Percentiles rank a stretch among this genome's conserved stretches.
phyloP scores from a whole-genome alignment of 768 basidiomycete genomes.

The Lyophyllum shimeji region DNA sequence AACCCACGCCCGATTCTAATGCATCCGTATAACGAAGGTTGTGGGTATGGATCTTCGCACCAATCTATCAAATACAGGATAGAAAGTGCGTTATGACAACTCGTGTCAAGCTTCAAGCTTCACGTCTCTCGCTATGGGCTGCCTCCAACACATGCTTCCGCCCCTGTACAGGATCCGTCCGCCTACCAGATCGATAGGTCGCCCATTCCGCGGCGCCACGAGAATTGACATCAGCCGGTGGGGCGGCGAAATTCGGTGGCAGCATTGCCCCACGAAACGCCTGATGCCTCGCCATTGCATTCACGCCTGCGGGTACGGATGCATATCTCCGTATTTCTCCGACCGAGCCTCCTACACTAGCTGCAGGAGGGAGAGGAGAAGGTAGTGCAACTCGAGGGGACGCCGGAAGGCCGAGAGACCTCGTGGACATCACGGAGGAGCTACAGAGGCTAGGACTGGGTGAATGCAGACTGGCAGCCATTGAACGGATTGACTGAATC shows the following conservation, averaged over 20 bases:
- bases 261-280: not conserved
- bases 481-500: constrained; percentile 14
- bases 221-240: not conserved
- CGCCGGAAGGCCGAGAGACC: constrained; percentile 20
- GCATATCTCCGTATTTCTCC: not conserved
- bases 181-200: not conserved
- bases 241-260: too few relatives aligned
- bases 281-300: not conserved
- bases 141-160: not conserved
- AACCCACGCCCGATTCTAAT: too few relatives aligned
- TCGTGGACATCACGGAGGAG: constrained; percentile 20
- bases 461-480: constrained; percentile 13
- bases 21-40: too few relatives aligned
- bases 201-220: not conserved
- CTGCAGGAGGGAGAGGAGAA: not conserved
- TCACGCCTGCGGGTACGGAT: not conserved
- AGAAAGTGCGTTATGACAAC: not conserved
- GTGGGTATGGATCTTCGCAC: too few relatives aligned
- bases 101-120: not conserved
- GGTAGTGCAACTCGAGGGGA: constrained; percentile 21
- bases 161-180: not conserved
- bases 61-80: too few relatives aligned
- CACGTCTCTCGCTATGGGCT: not conserved
- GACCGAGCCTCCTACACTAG: not conserved
- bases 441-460: constrained; percentile 11